Evolutionary conservation across 345 rosid species (phyloP).

Genomic region (Anacardium occidentale): DNA sequence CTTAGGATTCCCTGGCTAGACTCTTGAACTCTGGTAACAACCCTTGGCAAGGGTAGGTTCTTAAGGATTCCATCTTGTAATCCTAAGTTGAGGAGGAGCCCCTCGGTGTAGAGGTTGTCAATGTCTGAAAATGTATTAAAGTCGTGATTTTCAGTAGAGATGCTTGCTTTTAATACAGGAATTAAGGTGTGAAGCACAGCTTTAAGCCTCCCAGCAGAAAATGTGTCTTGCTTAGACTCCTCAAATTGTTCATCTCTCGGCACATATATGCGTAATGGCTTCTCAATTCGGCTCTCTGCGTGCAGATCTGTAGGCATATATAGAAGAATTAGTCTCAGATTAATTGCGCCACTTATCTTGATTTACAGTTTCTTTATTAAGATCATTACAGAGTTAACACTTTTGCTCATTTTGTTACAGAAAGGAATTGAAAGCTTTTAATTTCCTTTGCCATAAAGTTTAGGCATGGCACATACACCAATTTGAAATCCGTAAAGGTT

Average conservation of each 20-base stretch:
- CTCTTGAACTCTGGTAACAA: constrained; percentile 54
- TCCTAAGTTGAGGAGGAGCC: constrained; percentile 79
- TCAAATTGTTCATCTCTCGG: constrained; percentile 96
- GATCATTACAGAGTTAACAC: neutral
- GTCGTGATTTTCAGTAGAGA: constrained; percentile 65
- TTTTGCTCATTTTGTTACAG: neutral
- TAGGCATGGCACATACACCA: neutral
- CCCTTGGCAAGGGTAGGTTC: constrained; percentile 69
- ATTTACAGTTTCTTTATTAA: too few relatives aligned
- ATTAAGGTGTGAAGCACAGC: constrained; percentile 78
- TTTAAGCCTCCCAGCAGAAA: constrained; percentile 74
- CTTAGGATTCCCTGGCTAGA: constrained; percentile 80
- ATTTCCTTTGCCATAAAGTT: neutral
- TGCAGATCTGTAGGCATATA: constrained; percentile 38
- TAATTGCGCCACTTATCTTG: neutral
- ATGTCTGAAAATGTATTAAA: constrained; percentile 68
- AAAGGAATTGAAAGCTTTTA: neutral
- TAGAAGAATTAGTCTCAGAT: too few relatives aligned
- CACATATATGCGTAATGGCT: constrained; percentile 84
- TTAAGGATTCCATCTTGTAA: constrained; percentile 71
- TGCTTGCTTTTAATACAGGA: constrained; percentile 78
- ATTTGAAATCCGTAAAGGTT: neutral
- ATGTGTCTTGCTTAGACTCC: constrained; percentile 64
- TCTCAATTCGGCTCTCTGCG: constrained; percentile 89
- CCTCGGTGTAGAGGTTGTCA: constrained; percentile 83